phyloP scores from a whole-genome alignment of 805 yeast species.

The Lipomyces yamadae region DNA sequence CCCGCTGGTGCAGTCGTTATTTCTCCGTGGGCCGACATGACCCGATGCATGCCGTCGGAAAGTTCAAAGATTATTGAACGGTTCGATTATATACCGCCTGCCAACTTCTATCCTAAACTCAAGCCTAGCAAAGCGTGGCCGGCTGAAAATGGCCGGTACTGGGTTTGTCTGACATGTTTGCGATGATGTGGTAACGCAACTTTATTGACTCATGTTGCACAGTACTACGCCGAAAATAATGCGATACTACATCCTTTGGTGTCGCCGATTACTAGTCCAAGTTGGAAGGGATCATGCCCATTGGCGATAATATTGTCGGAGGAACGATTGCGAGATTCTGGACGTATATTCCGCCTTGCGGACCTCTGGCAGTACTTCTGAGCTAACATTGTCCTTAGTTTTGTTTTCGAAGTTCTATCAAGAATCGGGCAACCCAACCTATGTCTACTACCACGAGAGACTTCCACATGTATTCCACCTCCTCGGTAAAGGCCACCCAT shows the following conservation, averaged over 20 bases:
- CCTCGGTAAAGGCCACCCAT: constrained; percentile 23
- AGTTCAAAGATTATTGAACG: constrained; percentile 16
- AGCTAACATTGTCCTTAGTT: neutral
- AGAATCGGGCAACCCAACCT: constrained; percentile 27
- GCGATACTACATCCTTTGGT: constrained; percentile 35
- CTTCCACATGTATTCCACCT: constrained; percentile 35
- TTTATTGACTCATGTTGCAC: neutral
- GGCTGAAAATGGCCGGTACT: constrained; percentile 21
- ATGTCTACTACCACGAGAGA: constrained; percentile 27
- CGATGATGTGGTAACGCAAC: neutral
- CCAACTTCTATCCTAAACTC: constrained; percentile 28
- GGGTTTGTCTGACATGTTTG: constrained; percentile 18
- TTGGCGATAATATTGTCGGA: constrained; percentile 18
- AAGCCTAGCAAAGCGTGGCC: constrained; percentile 35
- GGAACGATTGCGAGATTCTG: constrained; percentile 33
- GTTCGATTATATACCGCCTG: constrained; percentile 33
- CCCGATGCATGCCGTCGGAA: constrained; percentile 36
- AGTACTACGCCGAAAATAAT: constrained; percentile 31
- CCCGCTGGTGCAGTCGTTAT: constrained; percentile 35
- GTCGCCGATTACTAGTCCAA: constrained; percentile 29
- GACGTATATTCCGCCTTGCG: constrained; percentile 12
- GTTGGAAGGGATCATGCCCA: constrained; percentile 35
- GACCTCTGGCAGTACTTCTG: neutral
- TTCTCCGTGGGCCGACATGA: constrained; percentile 37
- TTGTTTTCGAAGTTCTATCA: constrained; percentile 26